Evolutionary conservation across 768 basidiomycete genomes (phyloP).

Genomic region (Russula olivacea): DNA sequence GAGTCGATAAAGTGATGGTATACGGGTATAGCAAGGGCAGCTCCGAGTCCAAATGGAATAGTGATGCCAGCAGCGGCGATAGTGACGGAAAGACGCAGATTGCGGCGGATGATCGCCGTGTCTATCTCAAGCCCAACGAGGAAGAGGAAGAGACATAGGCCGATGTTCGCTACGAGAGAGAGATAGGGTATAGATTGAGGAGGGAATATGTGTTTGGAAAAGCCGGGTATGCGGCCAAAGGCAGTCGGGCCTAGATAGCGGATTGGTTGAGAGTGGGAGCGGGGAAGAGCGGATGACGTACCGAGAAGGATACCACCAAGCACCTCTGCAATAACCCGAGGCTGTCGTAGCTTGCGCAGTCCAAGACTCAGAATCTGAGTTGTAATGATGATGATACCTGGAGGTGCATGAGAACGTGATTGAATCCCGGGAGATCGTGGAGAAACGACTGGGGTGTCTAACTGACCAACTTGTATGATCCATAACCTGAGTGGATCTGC

Average conservation of each 20-base stretch:
- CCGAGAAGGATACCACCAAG: constrained; percentile 88
- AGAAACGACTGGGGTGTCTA: background rate
- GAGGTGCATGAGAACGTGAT: background rate
- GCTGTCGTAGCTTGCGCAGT: constrained; percentile 74
- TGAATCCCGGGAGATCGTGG: background rate
- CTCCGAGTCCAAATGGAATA: constrained; percentile 83
- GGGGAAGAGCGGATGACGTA: constrained; percentile 25
- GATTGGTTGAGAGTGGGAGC: background rate
- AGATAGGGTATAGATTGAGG: constrained; percentile 64
- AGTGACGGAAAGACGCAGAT: constrained; percentile 57
- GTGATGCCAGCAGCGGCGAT: constrained; percentile 81
- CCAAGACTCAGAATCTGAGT: constrained; percentile 69
- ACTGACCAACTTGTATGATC: constrained; percentile 73
- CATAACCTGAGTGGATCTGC: constrained; percentile 69
- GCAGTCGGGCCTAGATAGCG: constrained; percentile 41
- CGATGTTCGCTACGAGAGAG: constrained; percentile 83
- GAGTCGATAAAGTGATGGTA: constrained; percentile 70
- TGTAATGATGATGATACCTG: constrained; percentile 78
- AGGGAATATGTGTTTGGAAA: constrained; percentile 84
- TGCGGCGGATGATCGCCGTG: constrained; percentile 64
- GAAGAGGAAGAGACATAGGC: constrained; percentile 83
- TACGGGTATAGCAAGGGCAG: constrained; percentile 59
- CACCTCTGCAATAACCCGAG: constrained; percentile 79
- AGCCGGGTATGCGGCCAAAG: constrained; percentile 80
- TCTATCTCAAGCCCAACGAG: constrained; percentile 94